Evolutionary conservation across 2,329 filamentous ascomycete genomes (phyloP), one percentile per base, ranked within the genome.

Genomic region (Ophiostoma populinum): DNA sequence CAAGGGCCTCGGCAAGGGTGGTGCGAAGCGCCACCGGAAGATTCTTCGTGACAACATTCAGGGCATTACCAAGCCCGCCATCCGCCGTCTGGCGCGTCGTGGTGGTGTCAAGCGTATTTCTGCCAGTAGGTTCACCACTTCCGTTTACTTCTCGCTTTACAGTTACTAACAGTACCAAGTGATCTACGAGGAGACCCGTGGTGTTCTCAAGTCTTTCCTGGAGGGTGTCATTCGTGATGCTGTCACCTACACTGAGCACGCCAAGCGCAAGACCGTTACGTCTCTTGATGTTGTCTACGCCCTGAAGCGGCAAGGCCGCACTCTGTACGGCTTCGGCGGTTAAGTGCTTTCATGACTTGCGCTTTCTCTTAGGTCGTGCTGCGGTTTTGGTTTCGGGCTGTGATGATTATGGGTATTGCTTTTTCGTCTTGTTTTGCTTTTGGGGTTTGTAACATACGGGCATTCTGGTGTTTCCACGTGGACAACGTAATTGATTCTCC

Each of bases 31-130:
- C 65, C 86, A 94, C 69, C 78, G 87, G 56, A 94, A 94, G 81
- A 94, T 94, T 70, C 74, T 94, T 62, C 83, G 86, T 65, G 86
- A 93, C 80, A 94, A 93, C 80, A 94, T 94, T 58, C 86, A 94
- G 70, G 86, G 86, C 67, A 94, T 94, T 58, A 94, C 86, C 56
- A 94, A 94, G 80, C 86, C 86, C 53, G 86, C 86, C 54, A 94
- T 94, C 65, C 80, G 86, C 55, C 86, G 86, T 92, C 85, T 94
- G 59, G 86, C 86, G 47, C 86, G 86, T 67, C 85, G 86, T 90
- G 86, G 86, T 63, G 86, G 86, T 86, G 86, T 94, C 73, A 94
- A 94, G 82, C 86, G 86, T 92, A 94, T 94, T 55, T 93, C 85
- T 54, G 86, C 86, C 59, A 92, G 76, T 81, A 73, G 59, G 70